A percentile compares a stretch with the other conserved stretches of the same genome.
Evolutionary conservation across 1,284 basidiomycete genomes (phyloP).

Genomic region (Cutaneotrichosporon mucoides): DNA sequence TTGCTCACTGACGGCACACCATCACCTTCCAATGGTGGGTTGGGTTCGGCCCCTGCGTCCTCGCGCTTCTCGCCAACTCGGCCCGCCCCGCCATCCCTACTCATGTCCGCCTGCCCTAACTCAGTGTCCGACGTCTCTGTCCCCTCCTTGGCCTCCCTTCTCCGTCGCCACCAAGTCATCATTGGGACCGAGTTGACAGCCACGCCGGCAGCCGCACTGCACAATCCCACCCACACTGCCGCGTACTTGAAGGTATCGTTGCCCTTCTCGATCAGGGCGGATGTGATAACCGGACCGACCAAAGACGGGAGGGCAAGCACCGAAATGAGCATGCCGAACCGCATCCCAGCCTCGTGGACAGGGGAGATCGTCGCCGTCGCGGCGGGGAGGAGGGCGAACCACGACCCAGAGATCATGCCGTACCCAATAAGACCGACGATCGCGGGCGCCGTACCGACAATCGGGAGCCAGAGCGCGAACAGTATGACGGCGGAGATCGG

Average conservation of each 20-base stretch:
- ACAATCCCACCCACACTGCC: conserved; percentile 1
- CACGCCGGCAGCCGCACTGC: neutral
- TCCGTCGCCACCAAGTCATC: conserved; percentile 2
- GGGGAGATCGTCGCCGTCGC: conserved; percentile 40
- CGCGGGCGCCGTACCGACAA: conserved; percentile 27
- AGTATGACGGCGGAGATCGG: conserved; percentile 26
- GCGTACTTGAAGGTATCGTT: conserved; percentile 28
- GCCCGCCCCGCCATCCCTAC: too few species aligned
- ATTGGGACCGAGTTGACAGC: neutral
- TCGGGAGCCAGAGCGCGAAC: conserved; percentile 39
- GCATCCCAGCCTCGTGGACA: conserved; percentile 41
- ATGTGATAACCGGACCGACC: conserved; percentile 37
- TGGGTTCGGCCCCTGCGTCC: too few species aligned
- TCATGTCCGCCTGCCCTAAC: neutral
- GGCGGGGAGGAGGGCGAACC: conserved; percentile 41
- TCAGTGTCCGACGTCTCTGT: conserved; percentile 1
- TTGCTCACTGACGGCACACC: too few species aligned
- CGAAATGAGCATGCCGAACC: conserved; percentile 43
- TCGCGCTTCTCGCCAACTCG: too few species aligned
- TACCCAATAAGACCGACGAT: conserved; percentile 39
- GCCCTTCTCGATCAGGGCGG: conserved; percentile 23
- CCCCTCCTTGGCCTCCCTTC: neutral
- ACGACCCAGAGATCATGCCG: conserved; percentile 37
- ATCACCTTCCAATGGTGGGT: too few species aligned
- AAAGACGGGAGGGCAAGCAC: conserved; percentile 31